Base-by-base conservation (phyloP, 2,329 filamentous ascomycete genomes). In the Emmonsiellopsis sp. region DNA sequence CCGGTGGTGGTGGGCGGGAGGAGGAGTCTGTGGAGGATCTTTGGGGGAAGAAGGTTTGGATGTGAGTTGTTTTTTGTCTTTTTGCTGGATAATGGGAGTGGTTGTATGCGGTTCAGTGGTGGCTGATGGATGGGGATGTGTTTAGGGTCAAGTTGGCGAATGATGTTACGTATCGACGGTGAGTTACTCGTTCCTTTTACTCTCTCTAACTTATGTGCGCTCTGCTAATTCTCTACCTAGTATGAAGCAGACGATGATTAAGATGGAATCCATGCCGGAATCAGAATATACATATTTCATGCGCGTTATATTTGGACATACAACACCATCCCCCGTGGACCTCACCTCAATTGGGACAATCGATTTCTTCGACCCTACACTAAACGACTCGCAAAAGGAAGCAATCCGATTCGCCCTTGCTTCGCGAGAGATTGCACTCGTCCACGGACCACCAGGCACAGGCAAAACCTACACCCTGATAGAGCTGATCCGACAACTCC, bases 391-490 rank as follows among this genome's bases (percentile, higher is more conserved):
- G 11, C 82, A 85, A 59, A 78, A 81, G 61, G 78, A 83, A 57
- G 82, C 82, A 1, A 78, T 85, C 56, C 73, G 82, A n/a, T 98
- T 97, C 65, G 90, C 92, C 0, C 73, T 98, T 52, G 86, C 85
- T 6, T 86, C 87, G 1, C 78, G 78, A 51, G 90, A 96, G 63
- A 80, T 97, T 32, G 88, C 89, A 2, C 76, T 96, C 55, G 95
- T 98, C 52, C 93, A 98, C 66, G 93, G 93, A 0, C 93, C 93
- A 0, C 93, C 93, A 0, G 93, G 93, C 1, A 98, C 93, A 0
- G 93, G 93, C 48, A 98, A 98, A 70, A 98, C 93, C 0, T 92
- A 97, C 66, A 97, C 93, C 0, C 74, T 98, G 40, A 92, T 98
- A 55, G 93, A 98, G 69, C 77, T 98, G 10, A 95, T 98, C 56